A percentile compares a stretch with the other conserved stretches of the same genome.
phyloP scores from a whole-genome alignment of 2,329 filamentous ascomycete species.

The Venturiaceae sp. region DNA sequence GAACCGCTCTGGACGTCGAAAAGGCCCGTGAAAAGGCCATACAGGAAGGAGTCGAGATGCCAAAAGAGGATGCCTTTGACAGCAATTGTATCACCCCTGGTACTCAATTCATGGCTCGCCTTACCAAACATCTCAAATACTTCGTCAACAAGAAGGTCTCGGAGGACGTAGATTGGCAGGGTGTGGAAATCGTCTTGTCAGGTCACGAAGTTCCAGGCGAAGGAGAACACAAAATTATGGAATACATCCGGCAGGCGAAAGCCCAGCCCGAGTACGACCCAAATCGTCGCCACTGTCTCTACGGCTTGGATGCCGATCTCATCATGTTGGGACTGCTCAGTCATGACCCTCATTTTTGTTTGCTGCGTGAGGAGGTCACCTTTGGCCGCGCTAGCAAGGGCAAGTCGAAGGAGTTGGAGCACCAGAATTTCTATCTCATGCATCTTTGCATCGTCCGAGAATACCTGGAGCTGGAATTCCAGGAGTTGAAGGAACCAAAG shows the following conservation, averaged over 20 bases:
- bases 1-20: constrained; percentile 87
- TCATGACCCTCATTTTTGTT: constrained; percentile 95
- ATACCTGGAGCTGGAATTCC: constrained; percentile 94
- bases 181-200: constrained; percentile 89
- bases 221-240: constrained; percentile 99
- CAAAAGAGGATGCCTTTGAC: constrained; percentile 92
- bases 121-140: constrained; percentile 90
- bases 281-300: constrained; percentile 92
- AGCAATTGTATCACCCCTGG: constrained; percentile 98
- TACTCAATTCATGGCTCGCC: constrained; percentile 95
- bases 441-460: constrained; percentile 96
- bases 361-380: constrained; percentile 93
- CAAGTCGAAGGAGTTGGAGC: constrained; percentile 93
- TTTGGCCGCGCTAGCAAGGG: constrained; percentile 81
- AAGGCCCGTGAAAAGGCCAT: constrained; percentile 87
- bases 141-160: constrained; percentile 99
- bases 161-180: constrained; percentile 95
- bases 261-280: constrained; percentile 86
- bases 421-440: constrained; percentile 97
- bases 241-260: constrained; percentile 97
- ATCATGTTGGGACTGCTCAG: constrained; percentile 98
- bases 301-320: constrained; percentile 91
- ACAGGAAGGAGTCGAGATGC: constrained; percentile 79
- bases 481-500: constrained; percentile 71
- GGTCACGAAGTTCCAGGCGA: constrained; percentile 97